Base-by-base conservation (phyloP, 2,329 filamentous ascomycete species). In the Fusarium pseudoanthophilum region DNA sequence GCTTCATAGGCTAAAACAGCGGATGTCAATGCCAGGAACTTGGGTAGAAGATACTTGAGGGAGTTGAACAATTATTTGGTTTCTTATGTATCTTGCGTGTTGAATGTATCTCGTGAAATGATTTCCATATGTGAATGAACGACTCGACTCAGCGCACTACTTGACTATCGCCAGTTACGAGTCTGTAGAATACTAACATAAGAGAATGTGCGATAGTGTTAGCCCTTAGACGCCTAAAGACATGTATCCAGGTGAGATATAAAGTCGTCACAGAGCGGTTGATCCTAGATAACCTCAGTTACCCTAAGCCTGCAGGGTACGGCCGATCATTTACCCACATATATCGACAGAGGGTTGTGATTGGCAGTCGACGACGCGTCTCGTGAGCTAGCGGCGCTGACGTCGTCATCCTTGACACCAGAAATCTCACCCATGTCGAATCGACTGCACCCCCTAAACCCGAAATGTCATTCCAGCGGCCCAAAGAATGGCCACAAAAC, bases 301-400 rank as follows among this genome's bases (percentile, higher is more conserved):
- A 49, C 46, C 46, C 46, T 32, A 32, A 30, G 21, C 11, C 40
- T 24, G 9, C 10, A 43, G 40, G 15, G 10, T 45, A 7, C 11
- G 1, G 16, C 16, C 8, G 26, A 48, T 30, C 11, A 20, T 10
- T 6, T 21, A 7, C 37, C 58, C 58, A 37, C 15, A 24, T 37
- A 8, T 1, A 1, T 2, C 9, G 1, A 18, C 3, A 7, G 6
- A 21, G 20, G 1, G 7, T 7, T 24, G 2, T 64, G 45, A 69
- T 69, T 69, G 65, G 66, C 11, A 18, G n/a, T 9, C 4, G 30
- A 10, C 13, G 46, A 70, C 66, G 52, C 59, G 59, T 69, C 46
- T 39, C 1, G 7, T 21, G 11, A 53, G 65, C 52, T 49, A 53
- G 15, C 30, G 28, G 9, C 13, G 26, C 51, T 53, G 26, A 68